Base-by-base conservation (phyloP, 768 basidiomycete genomes). In the Ramaria rubella region DNA sequence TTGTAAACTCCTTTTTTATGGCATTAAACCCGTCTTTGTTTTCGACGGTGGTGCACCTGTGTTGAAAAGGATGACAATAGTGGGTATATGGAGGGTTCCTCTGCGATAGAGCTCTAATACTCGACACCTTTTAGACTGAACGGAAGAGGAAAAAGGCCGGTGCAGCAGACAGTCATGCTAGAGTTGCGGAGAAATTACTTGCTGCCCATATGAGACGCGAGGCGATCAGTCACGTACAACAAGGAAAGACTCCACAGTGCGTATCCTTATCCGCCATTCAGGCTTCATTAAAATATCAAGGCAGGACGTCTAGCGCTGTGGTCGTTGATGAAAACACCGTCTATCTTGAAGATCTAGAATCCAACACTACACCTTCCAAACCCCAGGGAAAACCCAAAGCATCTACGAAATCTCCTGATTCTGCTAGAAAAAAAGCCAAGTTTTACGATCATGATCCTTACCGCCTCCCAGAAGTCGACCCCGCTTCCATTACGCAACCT, bases 1-100 rank as follows among this genome's bases (percentile, higher is more conserved):
- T 57, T 85, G 86, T 70, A 98, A 98, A 71, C 78, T 99, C 29
- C 72, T 99, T 42, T 98, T 94, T 72, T 94, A 96, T 66, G 96
- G 96, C 12, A 95, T 98, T 68, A 94, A 90, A 68, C 96, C 96
- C 0, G 94, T 99, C 33, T 99, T 99, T 65, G 94, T 99, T 12
- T 99, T 99, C 65, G 96, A 99, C 69, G 96, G 96, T 21, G 94
- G 93, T 31, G 96, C 95, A 3, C 96, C 96, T 3, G 81, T 75
- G 11, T 69, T 99, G 64, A 99, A 99, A 75, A 81, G 86, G 64
- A 76, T 79, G 49, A 98, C 96, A 3, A 85, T 99, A 61, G 94
- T 93, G 62, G 55, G 87, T 72, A 11, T 51, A 15, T 17, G 3
- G 23, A 19, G 9, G 14, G 40, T 15, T 6, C 21, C 19, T 17